Percentiles rank a stretch among this genome's conserved stretches.
Conservation (phyloP, 306 rosid species). For the Quercus suber region DNA sequence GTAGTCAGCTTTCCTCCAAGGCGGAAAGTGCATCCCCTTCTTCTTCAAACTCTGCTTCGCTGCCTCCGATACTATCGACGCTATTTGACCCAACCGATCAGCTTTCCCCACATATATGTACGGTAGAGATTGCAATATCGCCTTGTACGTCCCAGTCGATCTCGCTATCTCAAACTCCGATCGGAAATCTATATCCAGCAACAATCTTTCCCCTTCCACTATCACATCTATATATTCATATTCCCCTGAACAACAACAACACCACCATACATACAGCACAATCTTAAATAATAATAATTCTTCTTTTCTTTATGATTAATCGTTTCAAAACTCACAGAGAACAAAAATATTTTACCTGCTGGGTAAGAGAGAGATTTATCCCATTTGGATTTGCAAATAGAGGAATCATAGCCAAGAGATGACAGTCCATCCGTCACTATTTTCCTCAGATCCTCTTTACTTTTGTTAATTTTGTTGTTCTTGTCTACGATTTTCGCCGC, state of each 20-base stretch:
- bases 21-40: slow-evolving; percentile 98
- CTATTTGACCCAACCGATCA: slow-evolving; percentile 77
- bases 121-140: slow-evolving; percentile 80
- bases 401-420: slow-evolving; percentile 74
- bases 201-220: slow-evolving; percentile 69
- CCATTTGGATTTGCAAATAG: slow-evolving; percentile 90
- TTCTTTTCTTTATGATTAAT: background rate
- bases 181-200: slow-evolving; percentile 83
- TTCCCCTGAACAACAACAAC: slow-evolving; percentile 56
- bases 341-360: slow-evolving; percentile 45
- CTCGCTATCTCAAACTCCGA: slow-evolving; percentile 98
- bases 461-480: slow-evolving; percentile 54
- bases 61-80: slow-evolving; percentile 72
- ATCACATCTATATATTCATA: slow-evolving; percentile 87
- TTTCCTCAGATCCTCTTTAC: slow-evolving; percentile 71
- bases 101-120: slow-evolving; percentile 78
- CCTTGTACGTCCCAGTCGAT: slow-evolving; percentile 76
- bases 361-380: slow-evolving; percentile 70
- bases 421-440: slow-evolving; percentile 59
- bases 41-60: slow-evolving; percentile 85
- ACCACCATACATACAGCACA: no score
- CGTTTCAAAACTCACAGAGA: no score
- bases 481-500: slow-evolving; percentile 79
- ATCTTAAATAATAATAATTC: background rate
- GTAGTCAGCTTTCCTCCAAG: slow-evolving; percentile 94